A percentile compares a stretch with the other conserved stretches of the same genome.
Conservation (phyloP, 1,139 yeast species). For the Saccharomyces hybrid region DNA sequence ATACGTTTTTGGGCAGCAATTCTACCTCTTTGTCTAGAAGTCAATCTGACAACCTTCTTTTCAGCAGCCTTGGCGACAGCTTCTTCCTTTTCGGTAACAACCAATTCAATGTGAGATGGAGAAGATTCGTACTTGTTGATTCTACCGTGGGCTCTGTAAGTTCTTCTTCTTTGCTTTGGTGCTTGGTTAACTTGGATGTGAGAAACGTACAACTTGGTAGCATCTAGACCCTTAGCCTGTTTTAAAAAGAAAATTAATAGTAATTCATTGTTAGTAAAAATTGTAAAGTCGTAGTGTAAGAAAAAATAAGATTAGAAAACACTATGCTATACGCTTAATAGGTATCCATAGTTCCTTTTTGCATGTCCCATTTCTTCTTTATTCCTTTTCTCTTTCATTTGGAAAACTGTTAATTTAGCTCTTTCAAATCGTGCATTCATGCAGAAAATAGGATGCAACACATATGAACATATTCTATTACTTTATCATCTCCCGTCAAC, state of each 20-base stretch:
- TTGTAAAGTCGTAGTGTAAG: conserved; percentile 1
- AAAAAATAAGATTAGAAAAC: not conserved
- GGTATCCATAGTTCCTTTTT: not conserved
- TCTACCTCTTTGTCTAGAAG: conserved; percentile 89
- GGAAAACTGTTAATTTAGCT: not conserved
- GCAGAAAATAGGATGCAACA: not conserved
- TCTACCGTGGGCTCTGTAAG: conserved; percentile 99
- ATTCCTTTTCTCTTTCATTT: not conserved
- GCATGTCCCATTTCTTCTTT: not conserved
- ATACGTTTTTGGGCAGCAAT: conserved; percentile 74
- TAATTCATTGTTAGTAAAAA: conserved; percentile 11
- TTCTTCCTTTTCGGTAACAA: conserved; percentile 92
- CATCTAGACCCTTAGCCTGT: conserved; percentile 91
- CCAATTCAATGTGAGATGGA: conserved; percentile 97
- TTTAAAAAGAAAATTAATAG: conserved; percentile 10
- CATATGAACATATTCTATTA: not conserved
- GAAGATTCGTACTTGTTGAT: conserved; percentile 96
- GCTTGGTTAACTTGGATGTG: conserved; percentile 99
- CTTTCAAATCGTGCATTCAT: not conserved
- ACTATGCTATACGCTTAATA: not conserved
- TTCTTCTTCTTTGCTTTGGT: conserved; percentile 99
- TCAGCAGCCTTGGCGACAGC: conserved; percentile 89
- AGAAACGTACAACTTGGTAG: conserved; percentile 83
- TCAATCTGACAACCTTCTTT: conserved; percentile 59
- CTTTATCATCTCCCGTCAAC: not conserved